Base-by-base conservation (phyloP, 805 yeast genomes). In the Komagataella pseudopastoris region DNA sequence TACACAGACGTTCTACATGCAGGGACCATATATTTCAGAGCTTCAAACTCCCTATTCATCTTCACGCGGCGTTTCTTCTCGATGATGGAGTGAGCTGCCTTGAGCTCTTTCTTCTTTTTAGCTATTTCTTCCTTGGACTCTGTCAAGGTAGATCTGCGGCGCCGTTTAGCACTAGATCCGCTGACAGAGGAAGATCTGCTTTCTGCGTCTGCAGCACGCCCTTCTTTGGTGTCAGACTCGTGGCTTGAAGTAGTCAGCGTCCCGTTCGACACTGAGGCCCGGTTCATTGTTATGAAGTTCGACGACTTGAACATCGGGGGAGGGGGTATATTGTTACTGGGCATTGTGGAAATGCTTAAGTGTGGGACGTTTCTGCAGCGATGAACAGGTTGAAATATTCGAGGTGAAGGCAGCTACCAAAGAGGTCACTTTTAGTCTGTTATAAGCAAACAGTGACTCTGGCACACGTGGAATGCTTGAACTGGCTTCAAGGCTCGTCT, bases 11-110 rank as follows among this genome's bases (percentile, higher is more conserved):
- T 70, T 49, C 89, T 70, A 62, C 95, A 86, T 10, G 91, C 89
- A 1, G 95, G 95, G 16, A 87, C 81, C 50, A 87, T 65, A 59
- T 75, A 80, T 61, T 86, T 84, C 56, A 87, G 72, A 1, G 90
- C 88, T 61, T 85, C 93, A 61, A 85, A 87, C 64, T 87, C 93
- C 51, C 89, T 70, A 63, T 87, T 87, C 72, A 87, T 84, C 60
- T 85, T 84, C 50, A 83, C 76, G 54, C 95, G 69, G 57, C 95
- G 72, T 58, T 86, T 77, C 59, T 87, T 83, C 63, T 87, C 95
- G 53, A 87, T 87, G 45, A 84, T 81, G 2, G 89, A 81, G 63
- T 87, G 95, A 14, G 81, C 81, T 8, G 74, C 69, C 56, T 75
- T 78, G 46, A 78, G 69, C 47, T 77, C 79, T 50, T 69, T 65